Conservation (phyloP, 1,284 basidiomycete genomes). For the Cutaneotrichosporon cavernicola region DNA sequence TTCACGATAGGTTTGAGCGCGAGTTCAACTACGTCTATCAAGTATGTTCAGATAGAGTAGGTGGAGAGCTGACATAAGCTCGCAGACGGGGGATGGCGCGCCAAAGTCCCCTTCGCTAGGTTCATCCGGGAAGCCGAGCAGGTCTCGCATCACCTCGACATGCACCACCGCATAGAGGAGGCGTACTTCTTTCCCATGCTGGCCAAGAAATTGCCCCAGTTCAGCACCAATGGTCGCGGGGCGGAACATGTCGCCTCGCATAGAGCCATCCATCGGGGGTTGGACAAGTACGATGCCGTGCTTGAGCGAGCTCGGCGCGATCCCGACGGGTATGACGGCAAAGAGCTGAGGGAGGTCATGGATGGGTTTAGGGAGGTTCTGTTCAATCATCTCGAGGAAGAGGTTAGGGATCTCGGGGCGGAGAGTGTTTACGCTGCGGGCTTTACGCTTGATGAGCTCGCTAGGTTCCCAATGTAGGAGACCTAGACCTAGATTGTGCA, state of each 20-base stretch:
- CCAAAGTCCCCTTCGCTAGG: slow-evolving; percentile 55
- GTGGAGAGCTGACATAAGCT: slow-evolving; percentile 45
- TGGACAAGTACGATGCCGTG: slow-evolving; percentile 59
- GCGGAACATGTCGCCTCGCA: slow-evolving; percentile 64
- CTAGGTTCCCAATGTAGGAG: slow-evolving; percentile 56
- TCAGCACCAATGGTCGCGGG: slow-evolving; percentile 54
- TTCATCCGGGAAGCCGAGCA: slow-evolving; percentile 57
- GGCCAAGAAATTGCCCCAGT: slow-evolving; percentile 63
- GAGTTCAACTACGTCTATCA: slow-evolving; percentile 46
- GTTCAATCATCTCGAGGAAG: slow-evolving; percentile 67
- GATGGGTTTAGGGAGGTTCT: slow-evolving; percentile 65
- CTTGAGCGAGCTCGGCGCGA: slow-evolving; percentile 58
- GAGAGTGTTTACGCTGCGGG: slow-evolving; percentile 64
- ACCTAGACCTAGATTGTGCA: not conserved
- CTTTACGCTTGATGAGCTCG: slow-evolving; percentile 64
- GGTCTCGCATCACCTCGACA: slow-evolving; percentile 60
- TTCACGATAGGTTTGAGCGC: slow-evolving; percentile 46
- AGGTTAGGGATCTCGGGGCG: slow-evolving; percentile 63
- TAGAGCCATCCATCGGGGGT: slow-evolving; percentile 62
- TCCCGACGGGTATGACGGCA: slow-evolving; percentile 60
- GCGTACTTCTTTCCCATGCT: slow-evolving; percentile 65
- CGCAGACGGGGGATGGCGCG: slow-evolving; percentile 59
- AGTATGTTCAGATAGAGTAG: slow-evolving; percentile 19
- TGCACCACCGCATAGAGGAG: slow-evolving; percentile 64
- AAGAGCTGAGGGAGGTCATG: slow-evolving; percentile 61